Evolutionary conservation across 2,329 filamentous ascomycete species (phyloP), one percentile per base, ranked within the genome.

Genomic region (Neocucurbitaria cava): DNA sequence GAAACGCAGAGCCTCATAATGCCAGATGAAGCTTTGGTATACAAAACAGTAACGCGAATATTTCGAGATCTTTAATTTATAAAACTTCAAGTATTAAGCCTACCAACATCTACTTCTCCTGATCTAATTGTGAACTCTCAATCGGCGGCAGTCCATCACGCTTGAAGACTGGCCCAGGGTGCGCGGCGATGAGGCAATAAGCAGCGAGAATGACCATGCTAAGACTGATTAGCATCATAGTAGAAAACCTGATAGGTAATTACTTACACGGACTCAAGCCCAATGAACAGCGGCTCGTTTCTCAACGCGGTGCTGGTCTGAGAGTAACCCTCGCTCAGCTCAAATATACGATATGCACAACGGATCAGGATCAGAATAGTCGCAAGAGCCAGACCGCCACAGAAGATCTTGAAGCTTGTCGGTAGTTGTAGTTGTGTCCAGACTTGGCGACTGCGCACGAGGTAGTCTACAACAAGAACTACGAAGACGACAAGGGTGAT

Each of bases 271-370:
- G 28, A 39, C 23, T 54, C 51, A 18, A 54, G 31, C 3, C 13
- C 51, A 40, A 54, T 42, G 31, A 54, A 54, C 15, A 21, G 17
- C 26, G 30, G 26, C 40, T 54, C 20, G 7, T 46, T 15, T 36
- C 46, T 23, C 31, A 54, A 49, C 4, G 28, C 28, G 10, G 10
- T 11, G 10, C 10, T 24, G 17, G 10, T 8, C 10, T 33, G 31
- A 49, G 43, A 45, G 35, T 54, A 54, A 6, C 51, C 51, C 9
- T 41, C 51, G 23, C 31, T 39, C 45, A 54, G 23, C 40, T 54
- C 51, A 13, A 49, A 31, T 21, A 54, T 45, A 3, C 51, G 30
- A 26, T 54, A 54, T 6, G 43, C 11, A 10, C 51, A 54, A 10
- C 51, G 31, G 6, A 54, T 24, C 10, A 54, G 24, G 7, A 49